Percentiles rank a stretch among this genome's conserved stretches.
Conservation (phyloP, 1,284 basidiomycete species). For the Mrakiaceae sp. region DNA sequence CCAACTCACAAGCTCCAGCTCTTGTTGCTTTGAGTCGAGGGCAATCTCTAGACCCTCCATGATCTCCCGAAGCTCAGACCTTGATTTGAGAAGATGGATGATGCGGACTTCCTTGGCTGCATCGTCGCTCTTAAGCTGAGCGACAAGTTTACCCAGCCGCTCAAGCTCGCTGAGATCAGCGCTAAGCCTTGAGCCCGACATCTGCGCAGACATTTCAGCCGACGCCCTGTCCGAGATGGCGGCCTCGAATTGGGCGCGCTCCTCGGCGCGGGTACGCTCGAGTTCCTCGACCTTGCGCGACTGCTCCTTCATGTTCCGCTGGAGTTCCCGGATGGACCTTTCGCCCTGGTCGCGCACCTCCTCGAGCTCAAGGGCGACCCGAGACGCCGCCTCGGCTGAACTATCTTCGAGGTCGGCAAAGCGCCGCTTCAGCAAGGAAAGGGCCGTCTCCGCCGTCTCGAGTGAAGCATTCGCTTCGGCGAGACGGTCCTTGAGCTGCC, state of each 20-base stretch:
- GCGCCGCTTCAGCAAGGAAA: not conserved
- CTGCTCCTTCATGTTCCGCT: not conserved
- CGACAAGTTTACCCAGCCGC: conserved; percentile 50
- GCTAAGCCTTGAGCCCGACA: not conserved
- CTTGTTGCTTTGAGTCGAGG: conserved; percentile 78
- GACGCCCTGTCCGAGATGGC: conserved; percentile 5
- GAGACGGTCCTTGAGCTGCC: not conserved
- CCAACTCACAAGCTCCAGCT: conserved; percentile 63
- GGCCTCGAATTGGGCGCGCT: not conserved
- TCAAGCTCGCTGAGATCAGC: conserved; percentile 30
- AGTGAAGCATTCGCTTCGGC: not conserved
- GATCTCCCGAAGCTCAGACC: conserved; percentile 60
- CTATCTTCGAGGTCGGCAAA: conserved; percentile 1
- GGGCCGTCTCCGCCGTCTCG: not conserved
- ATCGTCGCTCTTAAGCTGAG: conserved; percentile 56
- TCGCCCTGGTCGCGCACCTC: not conserved
- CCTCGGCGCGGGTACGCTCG: not conserved
- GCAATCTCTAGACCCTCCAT: conserved; percentile 69
- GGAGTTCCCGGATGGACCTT: not conserved
- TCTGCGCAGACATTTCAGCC: conserved; percentile 4
- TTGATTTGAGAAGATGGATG: conserved; percentile 56
- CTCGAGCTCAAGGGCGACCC: not conserved
- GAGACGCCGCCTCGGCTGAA: not conserved
- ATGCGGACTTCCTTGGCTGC: conserved; percentile 64
- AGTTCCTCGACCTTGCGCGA: not conserved